Percentiles rank a stretch among this genome's conserved stretches.
These are phyloP conservation scores for Domatiomyces globalis DNA, from an alignment of 2,329 filamentous ascomycete genomes.

Conservation along the genomic window DNA sequence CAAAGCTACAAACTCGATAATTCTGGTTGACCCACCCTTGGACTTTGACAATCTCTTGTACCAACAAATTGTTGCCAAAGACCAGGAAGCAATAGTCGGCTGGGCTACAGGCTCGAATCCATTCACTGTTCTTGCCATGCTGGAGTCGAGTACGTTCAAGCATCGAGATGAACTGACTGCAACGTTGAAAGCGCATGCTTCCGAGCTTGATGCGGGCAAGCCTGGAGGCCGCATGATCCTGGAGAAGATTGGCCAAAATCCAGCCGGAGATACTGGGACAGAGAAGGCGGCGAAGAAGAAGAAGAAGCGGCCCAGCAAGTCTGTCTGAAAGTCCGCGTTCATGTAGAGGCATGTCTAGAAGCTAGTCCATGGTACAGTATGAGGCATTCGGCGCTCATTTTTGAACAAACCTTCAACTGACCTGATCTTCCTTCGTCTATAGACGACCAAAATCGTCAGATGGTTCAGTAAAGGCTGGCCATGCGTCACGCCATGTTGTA, in stretches of 20 bases:
- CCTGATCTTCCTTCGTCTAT: too few relatives aligned
- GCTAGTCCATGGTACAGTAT: too few relatives aligned
- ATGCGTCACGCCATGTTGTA: too few relatives aligned
- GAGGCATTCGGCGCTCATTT: too few relatives aligned
- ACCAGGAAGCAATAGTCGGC: constrained; percentile 51
- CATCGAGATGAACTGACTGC: constrained; percentile 46
- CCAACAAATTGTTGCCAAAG: constrained; percentile 43
- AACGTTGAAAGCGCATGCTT: neutral
- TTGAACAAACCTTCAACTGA: too few relatives aligned
- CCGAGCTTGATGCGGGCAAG: neutral
- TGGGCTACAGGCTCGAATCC: constrained; percentile 82
- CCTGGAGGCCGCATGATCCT: neutral
- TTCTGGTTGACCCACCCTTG: constrained; percentile 61
- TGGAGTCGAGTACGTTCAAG: constrained; percentile 60
- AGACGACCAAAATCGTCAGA: too few relatives aligned
- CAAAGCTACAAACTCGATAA: constrained; percentile 47
- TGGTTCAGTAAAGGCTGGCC: too few relatives aligned
- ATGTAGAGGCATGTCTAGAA: too few relatives aligned
- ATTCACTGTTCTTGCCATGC: constrained; percentile 69
- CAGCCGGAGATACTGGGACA: neutral
- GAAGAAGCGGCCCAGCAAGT: too few relatives aligned
- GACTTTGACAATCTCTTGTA: constrained; percentile 74
- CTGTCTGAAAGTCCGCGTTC: too few relatives aligned
- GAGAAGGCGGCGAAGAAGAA: too few relatives aligned
- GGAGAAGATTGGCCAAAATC: neutral